A percentile compares a stretch with the other conserved stretches of the same genome.
These are phyloP conservation scores for Ophiorrhiza pumila DNA, from an alignment of 257 asterid species.

Conservation along the genomic window DNA sequence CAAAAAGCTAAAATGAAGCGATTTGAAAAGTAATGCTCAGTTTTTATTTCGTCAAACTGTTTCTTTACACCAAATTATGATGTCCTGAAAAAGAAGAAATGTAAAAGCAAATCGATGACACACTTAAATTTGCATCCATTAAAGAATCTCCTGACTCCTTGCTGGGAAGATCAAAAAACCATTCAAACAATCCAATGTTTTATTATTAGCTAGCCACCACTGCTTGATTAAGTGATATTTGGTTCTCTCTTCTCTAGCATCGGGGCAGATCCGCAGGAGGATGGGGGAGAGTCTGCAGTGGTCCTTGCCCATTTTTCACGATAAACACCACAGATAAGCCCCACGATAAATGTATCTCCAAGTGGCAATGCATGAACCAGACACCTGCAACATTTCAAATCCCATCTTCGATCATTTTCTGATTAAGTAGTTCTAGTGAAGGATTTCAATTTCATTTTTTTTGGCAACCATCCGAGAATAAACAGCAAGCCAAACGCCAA, in stretches of 20 bases:
- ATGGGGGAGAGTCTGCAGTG: constrained; percentile 54
- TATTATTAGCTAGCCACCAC: background rate
- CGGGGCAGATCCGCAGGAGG: constrained; percentile 63
- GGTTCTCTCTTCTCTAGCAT: constrained; percentile 30
- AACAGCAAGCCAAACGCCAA: no score
- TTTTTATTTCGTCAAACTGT: constrained; percentile 12
- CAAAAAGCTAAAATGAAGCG: background rate
- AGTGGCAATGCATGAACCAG: constrained; percentile 65
- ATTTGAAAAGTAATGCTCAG: background rate
- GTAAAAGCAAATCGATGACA: constrained; percentile 25
- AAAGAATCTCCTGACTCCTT: constrained; percentile 23
- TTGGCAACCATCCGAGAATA: no score
- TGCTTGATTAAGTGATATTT: background rate
- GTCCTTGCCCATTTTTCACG: constrained; percentile 58
- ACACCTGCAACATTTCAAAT: constrained; percentile 36
- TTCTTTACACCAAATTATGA: constrained; percentile 9
- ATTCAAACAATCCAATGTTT: background rate
- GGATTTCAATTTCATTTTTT: no score
- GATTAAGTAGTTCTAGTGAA: no score
- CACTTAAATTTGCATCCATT: constrained; percentile 25
- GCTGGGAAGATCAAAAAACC: background rate
- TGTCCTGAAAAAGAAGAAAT: constrained; percentile 2
- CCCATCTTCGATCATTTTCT: background rate
- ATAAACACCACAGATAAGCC: constrained; percentile 53
- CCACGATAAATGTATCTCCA: constrained; percentile 63